Base-by-base conservation (phyloP, 805 yeast species). In the Tetrapisispora phaffii region DNA sequence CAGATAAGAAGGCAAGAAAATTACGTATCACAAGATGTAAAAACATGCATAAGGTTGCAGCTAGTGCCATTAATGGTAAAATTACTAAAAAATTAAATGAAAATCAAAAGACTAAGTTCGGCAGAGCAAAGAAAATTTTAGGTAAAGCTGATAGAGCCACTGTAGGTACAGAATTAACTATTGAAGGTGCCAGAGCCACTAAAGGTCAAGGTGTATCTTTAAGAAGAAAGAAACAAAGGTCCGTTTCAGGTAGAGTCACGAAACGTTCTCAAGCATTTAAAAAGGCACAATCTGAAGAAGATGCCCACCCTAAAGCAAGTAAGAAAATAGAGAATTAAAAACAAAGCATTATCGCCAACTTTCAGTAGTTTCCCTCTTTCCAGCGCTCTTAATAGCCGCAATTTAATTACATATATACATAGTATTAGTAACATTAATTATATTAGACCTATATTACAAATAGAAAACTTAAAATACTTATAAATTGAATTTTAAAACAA, bases 61-160 rank as follows among this genome's bases (percentile, higher is more conserved):
- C 56, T 44, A 47, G 39, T 9, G 42, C 46, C 32, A 37, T 51
- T 39, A 36, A 51, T 28, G 22, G 39, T 43, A 41, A 46, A 44
- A 38, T 62, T 65, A 59, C 47, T 54, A 41, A 44, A 29, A 47
- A 50, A 21, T 66, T 85, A 43, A 73, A 75, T 22, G 86, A 82
- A 35, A 73, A 74, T 35, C 93, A 85, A 62, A 83, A 73, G 64
- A 82, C 94, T 15, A 76, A 76, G 55, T 63, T 85, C 33, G 96
- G 96, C 32, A 76, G 96, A 63, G 95, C 93, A 19, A 75, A 74
- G 56, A 72, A 77, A 45, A 71, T 83, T 4, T 70, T 88, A 38
- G 90, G 90, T 42, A 85, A 80, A 59, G 85, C 88, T 44, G 96
- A 85, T 60, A 76, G 83, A 55, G 74, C 82, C 31, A 72, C 82